phyloP scores from a whole-genome alignment of 768 basidiomycete species.

The Pulveroboletus sp. region DNA sequence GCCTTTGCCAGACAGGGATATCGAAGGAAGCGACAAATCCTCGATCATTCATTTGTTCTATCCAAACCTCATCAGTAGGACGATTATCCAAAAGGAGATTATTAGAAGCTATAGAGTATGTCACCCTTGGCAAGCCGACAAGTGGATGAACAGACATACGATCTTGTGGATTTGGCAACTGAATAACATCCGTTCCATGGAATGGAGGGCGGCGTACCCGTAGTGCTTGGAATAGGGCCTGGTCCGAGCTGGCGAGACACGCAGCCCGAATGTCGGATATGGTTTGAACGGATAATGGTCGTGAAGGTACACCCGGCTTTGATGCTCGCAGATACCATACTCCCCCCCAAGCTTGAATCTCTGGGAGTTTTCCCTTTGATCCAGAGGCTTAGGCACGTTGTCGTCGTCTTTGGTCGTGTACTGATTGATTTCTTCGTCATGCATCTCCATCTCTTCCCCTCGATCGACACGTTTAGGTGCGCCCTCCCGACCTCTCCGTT shows the following conservation, averaged over 20 bases:
- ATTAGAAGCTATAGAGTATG: constrained; percentile 35
- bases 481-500: too few species aligned
- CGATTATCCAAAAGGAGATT: constrained; percentile 39
- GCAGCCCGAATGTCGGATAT: constrained; percentile 64
- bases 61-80: constrained; percentile 49
- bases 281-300: constrained; percentile 39
- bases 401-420: too few species aligned
- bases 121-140: neutral
- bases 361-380: too few species aligned
- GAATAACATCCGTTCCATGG: constrained; percentile 20
- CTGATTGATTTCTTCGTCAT: too few species aligned
- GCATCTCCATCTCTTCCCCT: too few species aligned
- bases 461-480: too few species aligned
- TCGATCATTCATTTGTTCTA: constrained; percentile 46
- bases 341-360: too few species aligned
- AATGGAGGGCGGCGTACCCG: constrained; percentile 23
- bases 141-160: constrained; percentile 22
- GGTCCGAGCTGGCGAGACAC: constrained; percentile 44
- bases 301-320: constrained; percentile 48
- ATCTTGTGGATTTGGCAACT: constrained; percentile 6
- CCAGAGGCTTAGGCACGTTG: too few species aligned
- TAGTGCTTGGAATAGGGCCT: constrained; percentile 27
- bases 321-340: too few species aligned
- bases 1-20: constrained; percentile 60
- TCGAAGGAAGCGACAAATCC: constrained; percentile 52